Evolutionary conservation across 176 grass and related monocot species (phyloP), one percentile per base, ranked within the genome.

Genomic region (Bolboschoenus planiculmis): DNA sequence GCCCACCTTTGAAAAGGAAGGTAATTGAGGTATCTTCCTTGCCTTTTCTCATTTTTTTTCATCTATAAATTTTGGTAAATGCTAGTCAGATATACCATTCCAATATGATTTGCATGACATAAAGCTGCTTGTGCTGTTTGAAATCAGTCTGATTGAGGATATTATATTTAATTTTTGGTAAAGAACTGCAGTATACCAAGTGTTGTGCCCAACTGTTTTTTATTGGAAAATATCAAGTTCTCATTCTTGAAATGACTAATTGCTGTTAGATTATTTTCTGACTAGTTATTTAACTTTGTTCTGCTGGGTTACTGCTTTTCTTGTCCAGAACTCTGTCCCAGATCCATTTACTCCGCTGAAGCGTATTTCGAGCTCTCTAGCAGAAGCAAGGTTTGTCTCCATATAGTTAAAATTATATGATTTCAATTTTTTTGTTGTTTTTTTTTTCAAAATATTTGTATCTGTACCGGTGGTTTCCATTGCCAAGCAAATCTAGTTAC

Each of bases 1-100:
- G 78, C 84, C 83, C 85, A n/a, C 66, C 87, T 74, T 84, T 88
- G 56, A 88, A 74, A 78, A 86, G 88, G 65, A 94, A 89, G 66
- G 85, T 81, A 78, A 44, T 78, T 36, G 73, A 94, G 90, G 95
- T 91, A 64, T 56, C 81, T 31, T 83, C 36, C 63, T 47, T 73
- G 37, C 11, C 80, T 7, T 57, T 83, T 54, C 84, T 81, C 60
- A n/a, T 53, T n/a, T 56, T 37, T 83, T 58, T 58, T 57, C 29
- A 59, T 59, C 8, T 85, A 70, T 29, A 67, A 58, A 37, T 82
- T 81, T 30, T 20, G 43, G 61, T 61, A 55, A 55, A 60, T 18
- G 15, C 34, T 84, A 60, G 53, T 27, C 13, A 42, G 75, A 56
- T 46, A 76, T 51, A 80, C 50, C 78, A 27, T 64, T 40, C 26